These are phyloP conservation scores for Raffaelea arxii DNA, from an alignment of 2,329 filamentous ascomycete genomes.

Conservation along the genomic window DNA sequence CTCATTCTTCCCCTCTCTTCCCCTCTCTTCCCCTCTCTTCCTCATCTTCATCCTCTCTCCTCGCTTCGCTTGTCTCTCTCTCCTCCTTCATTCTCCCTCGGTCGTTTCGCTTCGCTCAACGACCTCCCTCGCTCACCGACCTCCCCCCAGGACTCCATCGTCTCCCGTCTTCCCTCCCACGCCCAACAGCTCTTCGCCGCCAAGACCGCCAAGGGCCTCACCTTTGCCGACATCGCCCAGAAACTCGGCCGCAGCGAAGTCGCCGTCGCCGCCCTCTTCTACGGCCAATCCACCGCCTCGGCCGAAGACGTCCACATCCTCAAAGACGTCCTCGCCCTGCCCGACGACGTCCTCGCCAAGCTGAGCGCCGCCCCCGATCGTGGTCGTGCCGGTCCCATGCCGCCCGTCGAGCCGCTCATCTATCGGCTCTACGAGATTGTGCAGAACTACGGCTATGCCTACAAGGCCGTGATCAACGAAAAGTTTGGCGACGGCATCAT, in stretches of 20 bases:
- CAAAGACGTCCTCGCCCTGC: constrained; percentile 42
- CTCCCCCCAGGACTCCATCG: constrained; percentile 48
- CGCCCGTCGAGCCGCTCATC: constrained; percentile 74
- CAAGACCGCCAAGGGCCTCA: constrained; percentile 66
- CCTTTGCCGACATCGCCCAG: constrained; percentile 68
- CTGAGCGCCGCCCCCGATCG: constrained; percentile 63
- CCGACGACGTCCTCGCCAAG: constrained; percentile 42
- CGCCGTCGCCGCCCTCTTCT: constrained; percentile 80
- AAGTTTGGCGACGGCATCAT: constrained; percentile 94
- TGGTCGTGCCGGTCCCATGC: constrained; percentile 71
- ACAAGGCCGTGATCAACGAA: constrained; percentile 92
- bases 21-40: not conserved
- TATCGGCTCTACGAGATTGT: constrained; percentile 91
- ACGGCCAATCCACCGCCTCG: constrained; percentile 54
- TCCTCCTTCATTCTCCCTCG: constrained; percentile 8
- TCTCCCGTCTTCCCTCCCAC: constrained; percentile 59
- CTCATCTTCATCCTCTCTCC: not conserved
- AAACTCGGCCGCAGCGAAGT: constrained; percentile 72
- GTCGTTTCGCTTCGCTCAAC: not conserved
- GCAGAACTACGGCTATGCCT: constrained; percentile 94
- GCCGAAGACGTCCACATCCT: constrained; percentile 47
- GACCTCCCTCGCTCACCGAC: not conserved
- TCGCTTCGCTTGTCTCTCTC: not conserved
- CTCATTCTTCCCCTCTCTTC: not conserved
- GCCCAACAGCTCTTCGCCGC: constrained; percentile 68